A percentile compares a stretch with the other conserved stretches of the same genome.
These are phyloP conservation scores for Atkinsonella texensis DNA, from an alignment of 2,329 filamentous ascomycete genomes.

Conservation along the genomic window DNA sequence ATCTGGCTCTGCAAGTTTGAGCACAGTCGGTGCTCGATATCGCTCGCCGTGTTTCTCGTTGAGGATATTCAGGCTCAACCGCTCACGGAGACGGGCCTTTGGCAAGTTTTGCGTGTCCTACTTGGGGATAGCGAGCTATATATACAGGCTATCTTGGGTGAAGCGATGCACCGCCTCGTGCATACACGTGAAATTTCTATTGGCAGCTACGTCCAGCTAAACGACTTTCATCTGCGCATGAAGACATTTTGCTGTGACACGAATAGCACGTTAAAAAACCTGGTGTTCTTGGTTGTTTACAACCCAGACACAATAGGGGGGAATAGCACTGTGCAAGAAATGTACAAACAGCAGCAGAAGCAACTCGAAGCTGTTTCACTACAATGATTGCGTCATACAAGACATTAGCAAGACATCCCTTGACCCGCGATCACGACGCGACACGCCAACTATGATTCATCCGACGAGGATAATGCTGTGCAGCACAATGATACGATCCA, in stretches of 20 bases:
- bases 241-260: constrained; percentile 6
- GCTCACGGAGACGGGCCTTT: constrained; percentile 22
- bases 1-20: no score
- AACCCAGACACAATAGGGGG: constrained; percentile 35
- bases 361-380: background rate
- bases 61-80: constrained; percentile 29
- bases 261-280: constrained; percentile 9
- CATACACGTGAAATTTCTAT: constrained; percentile 31
- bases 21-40: no score
- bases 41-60: constrained; percentile 38
- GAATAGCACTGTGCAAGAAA: constrained; percentile 27
- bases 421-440: background rate
- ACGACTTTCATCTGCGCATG: constrained; percentile 26
- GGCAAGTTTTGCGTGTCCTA: constrained; percentile 34
- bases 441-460: background rate
- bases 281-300: constrained; percentile 34
- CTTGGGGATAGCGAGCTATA: constrained; percentile 42
- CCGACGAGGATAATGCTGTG: background rate
- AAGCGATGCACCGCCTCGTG: constrained; percentile 35
- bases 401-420: no score
- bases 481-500: constrained; percentile 5
- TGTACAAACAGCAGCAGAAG: constrained; percentile 7
- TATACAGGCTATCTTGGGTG: constrained; percentile 38
- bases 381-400: background rate
- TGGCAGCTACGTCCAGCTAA: constrained; percentile 37